Base-by-base conservation (phyloP, 2,329 filamentous ascomycete genomes). In the Aspergillus aculeatinus region DNA sequence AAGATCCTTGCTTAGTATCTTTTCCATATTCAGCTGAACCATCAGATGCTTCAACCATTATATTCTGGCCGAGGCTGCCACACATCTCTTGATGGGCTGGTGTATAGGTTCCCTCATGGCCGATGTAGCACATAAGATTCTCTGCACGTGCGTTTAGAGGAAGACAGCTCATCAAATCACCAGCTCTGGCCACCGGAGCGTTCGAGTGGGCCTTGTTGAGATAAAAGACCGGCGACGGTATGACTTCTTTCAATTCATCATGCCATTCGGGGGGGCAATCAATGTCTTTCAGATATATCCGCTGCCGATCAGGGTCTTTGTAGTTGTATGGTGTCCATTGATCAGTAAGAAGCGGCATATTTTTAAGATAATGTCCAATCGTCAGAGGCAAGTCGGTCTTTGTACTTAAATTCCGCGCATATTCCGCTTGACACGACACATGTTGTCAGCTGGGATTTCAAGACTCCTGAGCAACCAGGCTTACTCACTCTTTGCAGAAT, bases 61-160 rank as follows among this genome's bases (percentile, higher is more conserved):
- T 94, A 71, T 99, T 99, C 67, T 99, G 95, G 0, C 95, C 94
- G 12, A 98, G 79, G 39, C 90, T 96, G 12, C 92, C 95, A 75
- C 95, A 99, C 95, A 99, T 99, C 75, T 99, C 95, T 66, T 92
- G 87, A 77, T 99, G 95, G 0, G 93, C 88, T 10, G 95, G 94
- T 0, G 95, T 99, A 71, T 94, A 98, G 1, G 95, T 99, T 5
- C 95, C 95, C 79, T 99, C 95, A 69, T 98, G 94, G 0, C 95
- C 95, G 68, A 98, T 89, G 70, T 99, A 99, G 74, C 94, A 98
- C 95, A 97, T 97, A 67, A 99, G 82, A 64, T 99, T 99, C 72
- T 96, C 88, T 0, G 95, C 95, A 52, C 92, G 89, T 91, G 97
- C 97, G 48, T 89, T 86, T 48, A 83, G 79, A 0, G 92, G 92